Evolutionary conservation across 1,139 yeast species (phyloP), one percentile per base, ranked within the genome.

Genomic region (Blastobotrys elegans): DNA sequence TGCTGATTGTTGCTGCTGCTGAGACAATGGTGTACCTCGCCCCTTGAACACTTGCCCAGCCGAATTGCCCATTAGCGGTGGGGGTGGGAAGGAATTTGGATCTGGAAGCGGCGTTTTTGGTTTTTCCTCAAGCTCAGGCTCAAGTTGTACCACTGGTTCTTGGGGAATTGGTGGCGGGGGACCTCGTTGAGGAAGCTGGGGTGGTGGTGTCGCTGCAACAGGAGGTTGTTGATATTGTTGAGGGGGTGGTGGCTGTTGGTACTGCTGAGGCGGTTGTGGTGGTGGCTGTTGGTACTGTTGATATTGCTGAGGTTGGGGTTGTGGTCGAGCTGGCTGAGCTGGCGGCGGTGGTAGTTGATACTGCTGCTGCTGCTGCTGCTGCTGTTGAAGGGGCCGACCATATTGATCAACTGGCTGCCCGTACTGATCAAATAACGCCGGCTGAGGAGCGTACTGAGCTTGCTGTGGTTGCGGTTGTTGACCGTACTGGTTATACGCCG

Each of bases 31-130:
- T 17, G 47, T 35, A 14, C 31, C 31, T 13, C 44, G 40, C 10
- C 46, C 48, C 17, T 32, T 27, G 24, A 27, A 35, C 2, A 33
- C 38, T 18, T 43, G 43, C 16, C 42, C 46, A 22, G 42, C 38
- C 13, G 48, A 45, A 24, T 48, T 50, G 11, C 53, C 52, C 43
- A 47, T 45, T 11, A 67, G 54, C 2, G 76, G 77, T 2, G 77
- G 77, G 10, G 76, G 74, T 1, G 74, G 70, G 60, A 73, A 71
- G 21, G 65, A 57, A 0, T 64, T 55, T 1, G 74, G 70, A 47
- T 72, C 76, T 0, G 74, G 72, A 14, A 69, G 57, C 1, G 70
- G 68, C 14, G 56, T 42, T 35, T 58, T 53, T 8, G 50, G 46
- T n/a, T 27, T 38, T 21, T 20, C 48, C n/a, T 10, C 38, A 16